Conservation (phyloP, 2,329 filamentous ascomycete species). For the Ophiostoma sp. region DNA sequence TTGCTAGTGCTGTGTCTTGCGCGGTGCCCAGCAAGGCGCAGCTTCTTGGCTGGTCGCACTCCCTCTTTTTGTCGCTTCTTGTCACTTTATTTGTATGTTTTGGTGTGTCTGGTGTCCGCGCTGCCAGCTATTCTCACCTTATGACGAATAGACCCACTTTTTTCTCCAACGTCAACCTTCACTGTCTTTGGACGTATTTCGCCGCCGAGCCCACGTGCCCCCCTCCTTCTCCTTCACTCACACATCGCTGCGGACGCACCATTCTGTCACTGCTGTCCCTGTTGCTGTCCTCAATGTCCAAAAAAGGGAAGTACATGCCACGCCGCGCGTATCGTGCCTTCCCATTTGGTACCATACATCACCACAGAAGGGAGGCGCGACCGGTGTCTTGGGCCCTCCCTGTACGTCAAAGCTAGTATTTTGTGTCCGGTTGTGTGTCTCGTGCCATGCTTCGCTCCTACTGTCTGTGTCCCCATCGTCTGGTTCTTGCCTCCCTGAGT, state of each 20-base stretch:
- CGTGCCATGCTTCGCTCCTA: constrained; percentile 11
- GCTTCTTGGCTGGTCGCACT: neutral
- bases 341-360: neutral
- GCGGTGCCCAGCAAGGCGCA: constrained; percentile 14
- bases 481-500: constrained; percentile 9
- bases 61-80: neutral
- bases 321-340: neutral
- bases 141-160: constrained; percentile 19
- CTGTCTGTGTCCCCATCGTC: neutral
- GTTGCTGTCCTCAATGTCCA: neutral
- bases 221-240: neutral
- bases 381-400: neutral
- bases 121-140: constrained; percentile 2
- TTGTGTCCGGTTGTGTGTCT: constrained; percentile 1
- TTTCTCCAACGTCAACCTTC: constrained; percentile 13
- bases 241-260: neutral
- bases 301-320: constrained; percentile 1
- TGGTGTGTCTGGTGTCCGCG: neutral
- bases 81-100: neutral
- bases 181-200: neutral
- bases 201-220: constrained; percentile 14
- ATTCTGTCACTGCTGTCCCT: neutral
- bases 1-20: neutral
- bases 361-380: neutral
- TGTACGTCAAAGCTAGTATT: neutral